phyloP scores from a whole-genome alignment of 768 basidiomycete genomes.

The Mycena belliarum region DNA sequence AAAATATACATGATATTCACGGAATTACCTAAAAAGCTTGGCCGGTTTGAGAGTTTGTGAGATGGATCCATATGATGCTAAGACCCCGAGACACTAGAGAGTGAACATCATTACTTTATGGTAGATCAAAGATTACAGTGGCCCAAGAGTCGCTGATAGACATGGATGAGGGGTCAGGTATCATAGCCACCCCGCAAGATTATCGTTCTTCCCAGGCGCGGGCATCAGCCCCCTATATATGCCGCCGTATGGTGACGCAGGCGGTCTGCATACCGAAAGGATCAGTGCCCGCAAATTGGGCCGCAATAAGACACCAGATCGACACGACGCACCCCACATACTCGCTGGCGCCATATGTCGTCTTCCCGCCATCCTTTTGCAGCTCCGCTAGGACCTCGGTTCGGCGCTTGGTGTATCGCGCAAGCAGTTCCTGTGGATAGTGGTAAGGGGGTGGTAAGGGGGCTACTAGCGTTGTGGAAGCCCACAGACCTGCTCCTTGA shows the following conservation, averaged over 20 bases:
- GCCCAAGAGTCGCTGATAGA: too few relatives aligned
- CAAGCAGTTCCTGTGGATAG: conserved; percentile 8
- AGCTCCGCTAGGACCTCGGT: conserved; percentile 15
- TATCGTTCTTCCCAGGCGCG: conserved; percentile 2
- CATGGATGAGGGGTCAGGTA: too few relatives aligned
- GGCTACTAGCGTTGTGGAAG: not conserved
- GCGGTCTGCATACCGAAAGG: conserved; percentile 1
- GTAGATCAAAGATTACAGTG: too few relatives aligned
- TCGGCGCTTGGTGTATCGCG: conserved; percentile 19
- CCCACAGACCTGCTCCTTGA: not conserved
- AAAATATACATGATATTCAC: too few relatives aligned
- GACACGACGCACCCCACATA: conserved; percentile 17
- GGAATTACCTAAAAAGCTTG: too few relatives aligned
- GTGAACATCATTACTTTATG: too few relatives aligned
- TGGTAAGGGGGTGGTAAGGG: not conserved
- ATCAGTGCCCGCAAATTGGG: not conserved
- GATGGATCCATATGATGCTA: too few relatives aligned
- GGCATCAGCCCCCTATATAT: conserved; percentile 14
- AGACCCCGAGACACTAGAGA: too few relatives aligned
- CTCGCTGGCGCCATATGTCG: conserved; percentile 7
- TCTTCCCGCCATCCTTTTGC: conserved; percentile 4
- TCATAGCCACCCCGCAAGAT: conserved; percentile 22
- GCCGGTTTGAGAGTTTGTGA: too few relatives aligned
- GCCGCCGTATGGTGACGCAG: conserved; percentile 19
- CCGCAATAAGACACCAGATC: too few relatives aligned